Evolutionary conservation across 768 basidiomycete genomes (phyloP).

Genomic region (Thelephora ganbajun): DNA sequence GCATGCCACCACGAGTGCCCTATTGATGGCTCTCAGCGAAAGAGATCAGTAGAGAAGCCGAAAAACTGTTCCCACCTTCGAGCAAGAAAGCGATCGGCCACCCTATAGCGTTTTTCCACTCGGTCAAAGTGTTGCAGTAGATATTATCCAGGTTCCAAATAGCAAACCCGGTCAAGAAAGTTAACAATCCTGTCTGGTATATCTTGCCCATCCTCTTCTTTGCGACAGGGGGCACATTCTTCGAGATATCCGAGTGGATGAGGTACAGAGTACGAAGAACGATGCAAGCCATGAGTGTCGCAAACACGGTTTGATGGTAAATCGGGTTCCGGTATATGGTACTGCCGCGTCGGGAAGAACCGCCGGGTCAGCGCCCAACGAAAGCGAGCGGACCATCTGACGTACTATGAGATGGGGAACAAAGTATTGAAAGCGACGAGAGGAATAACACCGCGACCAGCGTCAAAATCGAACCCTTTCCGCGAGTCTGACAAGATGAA

Average conservation of each 20-base stretch:
- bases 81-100: slow-evolving; percentile 57
- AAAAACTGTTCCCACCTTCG: slow-evolving; percentile 30
- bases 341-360: slow-evolving; percentile 20
- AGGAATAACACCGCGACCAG: slow-evolving; percentile 24
- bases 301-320: slow-evolving; percentile 72
- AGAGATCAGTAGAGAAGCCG: neutral
- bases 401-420: slow-evolving; percentile 68
- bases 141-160: slow-evolving; percentile 77
- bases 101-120: slow-evolving; percentile 39
- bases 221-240: slow-evolving; percentile 27
- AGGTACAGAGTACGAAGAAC: slow-evolving; percentile 38
- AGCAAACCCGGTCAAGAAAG: slow-evolving; percentile 52
- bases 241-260: slow-evolving; percentile 26
- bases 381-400: slow-evolving; percentile 5
- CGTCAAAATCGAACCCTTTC: slow-evolving; percentile 31
- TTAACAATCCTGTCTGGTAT: slow-evolving; percentile 36
- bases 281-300: slow-evolving; percentile 33
- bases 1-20: slow-evolving; percentile 72
- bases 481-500: slow-evolving; percentile 46
- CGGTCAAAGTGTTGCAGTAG: slow-evolving; percentile 46
- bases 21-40: slow-evolving; percentile 10
- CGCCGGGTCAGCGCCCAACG: neutral
- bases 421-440: slow-evolving; percentile 38
- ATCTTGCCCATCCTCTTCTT: slow-evolving; percentile 27
- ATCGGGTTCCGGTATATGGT: slow-evolving; percentile 58